Evolutionary conservation across 139 green algal genomes (phyloP), one percentile per base, ranked within the genome.

Genomic region (Coelastrella sp.): DNA sequence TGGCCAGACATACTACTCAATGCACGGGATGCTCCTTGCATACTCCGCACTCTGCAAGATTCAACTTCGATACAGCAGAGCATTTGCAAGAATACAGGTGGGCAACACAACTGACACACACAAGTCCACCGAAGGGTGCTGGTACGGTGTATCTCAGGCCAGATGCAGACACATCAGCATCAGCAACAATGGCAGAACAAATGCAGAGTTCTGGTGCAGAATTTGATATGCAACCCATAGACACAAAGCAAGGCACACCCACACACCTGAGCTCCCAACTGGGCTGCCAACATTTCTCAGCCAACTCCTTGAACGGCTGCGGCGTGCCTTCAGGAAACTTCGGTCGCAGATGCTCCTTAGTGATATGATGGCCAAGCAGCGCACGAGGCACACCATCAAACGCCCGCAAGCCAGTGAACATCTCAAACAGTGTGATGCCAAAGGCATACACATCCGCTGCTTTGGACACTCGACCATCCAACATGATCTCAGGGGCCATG

Each of bases 341-440:
- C 1, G 89, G 89, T 43, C 89, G 83, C 79, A 81, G 63, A 21
- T 79, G 34, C 83, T 92, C 89, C n/a, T 40, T 38, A 19, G 88
- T 91, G 32, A 91, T 84, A 21, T 87, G 62, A 64, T 91, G 88
- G 13, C 88, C 88, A 51, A 91, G 88, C 84, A 89, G 80, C 34
- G 88, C 88, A 15, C 88, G 84, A 2, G 88, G 88, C 7, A 86
- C 72, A 53, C 88, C 88, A 43, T 87, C 85, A 80, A 89, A 91
- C 2, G 79, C 84, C 51, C 83, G 84, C 7, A 53, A 57, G 4
- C 51, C 88, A 1, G 87, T 88, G 83, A 87, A 92, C 40, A 93
- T 59, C 88, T 93, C 90, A 79, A 83, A 93, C 79, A 93, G 57
- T 8, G 86, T 80, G 81, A 93, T 87, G 63, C 90, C 90, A 69